phyloP scores from a whole-genome alignment of 1,139 yeast species.

The Hansenula lynferdii region DNA sequence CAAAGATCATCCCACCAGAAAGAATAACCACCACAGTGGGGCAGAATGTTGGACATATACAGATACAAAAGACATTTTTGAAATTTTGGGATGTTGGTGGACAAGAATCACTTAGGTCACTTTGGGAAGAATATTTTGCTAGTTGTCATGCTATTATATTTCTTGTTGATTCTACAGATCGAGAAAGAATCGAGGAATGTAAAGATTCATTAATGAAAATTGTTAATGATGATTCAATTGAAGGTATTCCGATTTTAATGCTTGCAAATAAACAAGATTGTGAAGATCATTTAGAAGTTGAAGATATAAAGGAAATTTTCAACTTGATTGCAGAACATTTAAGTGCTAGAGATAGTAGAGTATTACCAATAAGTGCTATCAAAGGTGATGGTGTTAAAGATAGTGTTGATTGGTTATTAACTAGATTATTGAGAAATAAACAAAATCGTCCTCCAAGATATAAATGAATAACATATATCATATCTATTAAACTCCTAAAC shows the following conservation, averaged over 20 bases:
- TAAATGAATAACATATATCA: too few species aligned
- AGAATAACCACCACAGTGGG: constrained; percentile 69
- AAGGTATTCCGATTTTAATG: constrained; percentile 87
- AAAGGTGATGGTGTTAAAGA: constrained; percentile 84
- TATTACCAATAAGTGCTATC: constrained; percentile 83
- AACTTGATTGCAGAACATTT: constrained; percentile 74
- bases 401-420: constrained; percentile 84
- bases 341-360: constrained; percentile 87
- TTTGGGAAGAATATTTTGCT: constrained; percentile 85
- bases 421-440: constrained; percentile 75
- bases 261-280: constrained; percentile 93
- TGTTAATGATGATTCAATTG: constrained; percentile 49
- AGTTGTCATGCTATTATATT: constrained; percentile 91
- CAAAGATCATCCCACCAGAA: constrained; percentile 38
- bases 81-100: constrained; percentile 98
- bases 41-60: constrained; percentile 61
- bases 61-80: constrained; percentile 49
- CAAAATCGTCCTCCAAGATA: constrained; percentile 58
- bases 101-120: constrained; percentile 69
- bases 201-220: constrained; percentile 48
- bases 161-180: constrained; percentile 87
- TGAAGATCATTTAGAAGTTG: constrained; percentile 75
- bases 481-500: too few species aligned
- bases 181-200: constrained; percentile 80
- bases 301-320: constrained; percentile 75